Evolutionary conservation across 2,329 filamentous ascomycete genomes (phyloP).

Genomic region (Fusarium sp.): DNA sequence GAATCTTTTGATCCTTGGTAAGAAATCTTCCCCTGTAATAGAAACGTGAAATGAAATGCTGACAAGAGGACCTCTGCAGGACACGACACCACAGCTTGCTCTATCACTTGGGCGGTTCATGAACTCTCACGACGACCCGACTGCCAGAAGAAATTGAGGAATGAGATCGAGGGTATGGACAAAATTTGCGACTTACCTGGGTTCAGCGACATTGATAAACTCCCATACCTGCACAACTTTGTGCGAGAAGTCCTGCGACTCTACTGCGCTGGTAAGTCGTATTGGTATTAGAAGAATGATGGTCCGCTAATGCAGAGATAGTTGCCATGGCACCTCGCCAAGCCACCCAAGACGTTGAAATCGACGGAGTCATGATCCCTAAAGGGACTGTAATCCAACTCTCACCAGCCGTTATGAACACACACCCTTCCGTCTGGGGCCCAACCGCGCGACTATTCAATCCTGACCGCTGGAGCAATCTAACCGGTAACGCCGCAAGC

Average conservation of each 20-base stretch:
- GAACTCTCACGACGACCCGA: slow-evolving; percentile 54
- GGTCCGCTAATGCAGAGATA: slow-evolving; percentile 15
- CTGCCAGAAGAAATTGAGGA: slow-evolving; percentile 56
- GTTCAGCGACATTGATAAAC: slow-evolving; percentile 49
- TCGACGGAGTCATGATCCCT: slow-evolving; percentile 55
- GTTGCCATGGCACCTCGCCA: slow-evolving; percentile 54
- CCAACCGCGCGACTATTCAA: slow-evolving; percentile 52
- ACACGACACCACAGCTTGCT: slow-evolving; percentile 61
- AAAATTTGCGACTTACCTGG: slow-evolving; percentile 11
- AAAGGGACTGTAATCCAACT: slow-evolving; percentile 57
- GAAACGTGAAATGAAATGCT: background rate
- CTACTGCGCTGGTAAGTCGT: slow-evolving; percentile 53
- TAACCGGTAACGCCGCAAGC: slow-evolving; percentile 42
- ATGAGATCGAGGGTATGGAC: slow-evolving; percentile 52
- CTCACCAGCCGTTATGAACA: slow-evolving; percentile 54
- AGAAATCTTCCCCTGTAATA: background rate
- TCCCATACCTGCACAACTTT: slow-evolving; percentile 58
- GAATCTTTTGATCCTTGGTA: slow-evolving; percentile 59
- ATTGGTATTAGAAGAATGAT: background rate
- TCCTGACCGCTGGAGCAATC: slow-evolving; percentile 56
- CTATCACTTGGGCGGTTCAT: slow-evolving; percentile 59
- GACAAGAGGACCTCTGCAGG: slow-evolving; percentile 11
- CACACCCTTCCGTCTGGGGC: slow-evolving; percentile 56
- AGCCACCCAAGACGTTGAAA: slow-evolving; percentile 51
- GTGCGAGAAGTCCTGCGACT: slow-evolving; percentile 60